Evolutionary conservation across 2,329 filamentous ascomycete species (phyloP).

Genomic region (Hortaea sp.): DNA sequence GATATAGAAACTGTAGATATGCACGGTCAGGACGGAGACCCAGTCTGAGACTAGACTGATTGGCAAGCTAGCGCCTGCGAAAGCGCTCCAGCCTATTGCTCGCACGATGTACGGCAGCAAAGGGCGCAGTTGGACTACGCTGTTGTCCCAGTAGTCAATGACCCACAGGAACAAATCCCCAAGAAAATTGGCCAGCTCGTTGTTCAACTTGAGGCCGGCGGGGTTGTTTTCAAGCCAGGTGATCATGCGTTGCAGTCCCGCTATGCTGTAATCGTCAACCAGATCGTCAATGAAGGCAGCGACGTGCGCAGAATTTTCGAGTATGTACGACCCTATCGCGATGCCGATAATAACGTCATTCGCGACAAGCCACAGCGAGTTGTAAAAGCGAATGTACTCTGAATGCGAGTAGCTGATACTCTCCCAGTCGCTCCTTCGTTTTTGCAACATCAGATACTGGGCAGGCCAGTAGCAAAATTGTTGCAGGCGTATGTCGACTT

Average conservation of each 20-base stretch:
- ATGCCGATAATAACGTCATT: conserved; percentile 99
- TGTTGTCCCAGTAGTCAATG: conserved; percentile 92
- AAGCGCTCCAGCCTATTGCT: conserved; percentile 87
- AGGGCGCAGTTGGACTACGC: conserved; percentile 67
- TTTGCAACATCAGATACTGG: conserved; percentile 85
- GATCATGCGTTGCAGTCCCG: conserved; percentile 79
- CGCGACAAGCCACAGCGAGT: conserved; percentile 93
- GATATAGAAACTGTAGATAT: conserved; percentile 97
- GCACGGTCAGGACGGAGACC: conserved; percentile 79
- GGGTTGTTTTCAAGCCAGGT: conserved; percentile 95
- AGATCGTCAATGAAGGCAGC: conserved; percentile 68
- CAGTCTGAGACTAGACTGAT: conserved; percentile 93
- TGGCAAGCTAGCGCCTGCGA: conserved; percentile 92
- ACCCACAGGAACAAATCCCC: conserved; percentile 97
- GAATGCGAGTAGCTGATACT: conserved; percentile 92
- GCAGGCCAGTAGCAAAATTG: conserved; percentile 99
- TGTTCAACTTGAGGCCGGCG: conserved; percentile 89
- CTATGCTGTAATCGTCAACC: conserved; percentile 73
- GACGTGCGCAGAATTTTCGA: conserved; percentile 83
- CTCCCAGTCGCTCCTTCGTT: conserved; percentile 84
- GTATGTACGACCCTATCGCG: conserved; percentile 89
- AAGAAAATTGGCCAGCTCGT: conserved; percentile 82
- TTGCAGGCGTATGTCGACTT: conserved; percentile 91
- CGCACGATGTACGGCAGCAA: conserved; percentile 78
- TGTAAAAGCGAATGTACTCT: conserved; percentile 98